Percentiles rank a stretch among this genome's conserved stretches.
These are phyloP conservation scores for Cercospora zeina DNA, from an alignment of 2,329 filamentous ascomycete species.

Conservation along the genomic window DNA sequence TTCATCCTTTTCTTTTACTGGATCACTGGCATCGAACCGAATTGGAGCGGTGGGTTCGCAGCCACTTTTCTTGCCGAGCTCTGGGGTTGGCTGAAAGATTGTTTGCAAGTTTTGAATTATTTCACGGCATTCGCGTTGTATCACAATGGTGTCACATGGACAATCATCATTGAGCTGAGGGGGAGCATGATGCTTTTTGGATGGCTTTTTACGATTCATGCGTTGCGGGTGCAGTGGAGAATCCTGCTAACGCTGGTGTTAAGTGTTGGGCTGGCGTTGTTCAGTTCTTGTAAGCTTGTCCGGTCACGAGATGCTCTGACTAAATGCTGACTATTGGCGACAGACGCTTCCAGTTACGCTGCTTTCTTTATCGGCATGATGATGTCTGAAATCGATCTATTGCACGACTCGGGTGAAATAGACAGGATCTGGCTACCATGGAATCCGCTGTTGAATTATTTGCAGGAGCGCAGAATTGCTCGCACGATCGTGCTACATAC, in stretches of 20 bases:
- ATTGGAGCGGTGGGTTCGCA: constrained; percentile 35
- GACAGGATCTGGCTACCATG: constrained; percentile 21
- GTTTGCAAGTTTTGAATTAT: constrained; percentile 49
- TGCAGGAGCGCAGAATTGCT: constrained; percentile 7
- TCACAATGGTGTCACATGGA: constrained; percentile 49
- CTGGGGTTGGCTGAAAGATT: constrained; percentile 55
- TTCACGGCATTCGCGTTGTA: constrained; percentile 18
- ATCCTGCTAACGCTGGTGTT: constrained; percentile 21
- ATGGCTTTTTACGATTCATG: constrained; percentile 53
- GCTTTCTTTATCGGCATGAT: constrained; percentile 64
- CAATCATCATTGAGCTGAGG: constrained; percentile 63
- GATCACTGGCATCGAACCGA: constrained; percentile 40
- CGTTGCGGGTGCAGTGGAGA: constrained; percentile 17
- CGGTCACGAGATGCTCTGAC: background rate
- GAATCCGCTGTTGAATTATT: constrained; percentile 13
- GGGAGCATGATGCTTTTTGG: constrained; percentile 65
- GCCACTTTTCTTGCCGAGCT: constrained; percentile 51
- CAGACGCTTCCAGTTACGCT: constrained; percentile 59
- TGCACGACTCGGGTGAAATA: constrained; percentile 45
- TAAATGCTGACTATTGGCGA: background rate
- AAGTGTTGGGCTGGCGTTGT: constrained; percentile 22
- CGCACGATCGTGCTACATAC: constrained; percentile 21
- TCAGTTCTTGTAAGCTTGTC: constrained; percentile 10
- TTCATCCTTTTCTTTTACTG: constrained; percentile 56
- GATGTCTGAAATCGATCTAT: constrained; percentile 60